These are phyloP conservation scores for Geoglossum glabrum DNA, from an alignment of 495 filamentous ascomycete genomes.

Conservation along the genomic window DNA sequence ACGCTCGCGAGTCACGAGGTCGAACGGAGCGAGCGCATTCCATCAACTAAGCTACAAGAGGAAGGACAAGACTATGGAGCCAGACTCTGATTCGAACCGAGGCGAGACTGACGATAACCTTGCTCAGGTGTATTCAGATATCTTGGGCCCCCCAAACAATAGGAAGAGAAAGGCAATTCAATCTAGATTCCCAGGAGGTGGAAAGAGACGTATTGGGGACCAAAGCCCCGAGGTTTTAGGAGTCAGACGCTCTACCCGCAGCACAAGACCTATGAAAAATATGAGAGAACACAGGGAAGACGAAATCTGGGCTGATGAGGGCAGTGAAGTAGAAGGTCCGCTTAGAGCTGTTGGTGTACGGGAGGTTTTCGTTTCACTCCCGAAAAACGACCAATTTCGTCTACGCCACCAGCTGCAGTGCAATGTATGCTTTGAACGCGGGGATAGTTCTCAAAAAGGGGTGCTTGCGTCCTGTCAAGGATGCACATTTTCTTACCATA, in stretches of 20 bases:
- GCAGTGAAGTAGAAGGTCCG: conserved; percentile 18
- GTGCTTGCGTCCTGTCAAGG: conserved; percentile 73
- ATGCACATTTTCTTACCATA: conserved; percentile 67
- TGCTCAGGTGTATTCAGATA: conserved; percentile 1
- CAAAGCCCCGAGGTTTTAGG: conserved; percentile 1
- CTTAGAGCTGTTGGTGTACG: conserved; percentile 39
- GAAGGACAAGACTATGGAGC: neutral
- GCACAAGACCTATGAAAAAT: conserved; percentile 25
- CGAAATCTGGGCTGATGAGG: conserved; percentile 33
- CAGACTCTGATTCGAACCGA: neutral
- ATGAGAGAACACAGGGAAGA: conserved; percentile 49
- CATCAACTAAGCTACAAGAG: neutral
- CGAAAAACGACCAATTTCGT: conserved; percentile 38
- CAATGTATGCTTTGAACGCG: conserved; percentile 42
- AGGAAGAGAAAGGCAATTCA: neutral
- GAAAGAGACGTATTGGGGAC: neutral
- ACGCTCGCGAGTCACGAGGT: neutral
- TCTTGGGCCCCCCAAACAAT: neutral
- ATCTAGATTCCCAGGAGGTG: neutral
- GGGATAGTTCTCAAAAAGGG: conserved; percentile 33
- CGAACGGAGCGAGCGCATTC: neutral
- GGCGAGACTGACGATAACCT: neutral
- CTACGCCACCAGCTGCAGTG: conserved; percentile 47
- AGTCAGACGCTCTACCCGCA: conserved; percentile 30
- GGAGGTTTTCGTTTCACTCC: conserved; percentile 42